Percentiles rank a stretch among this genome's conserved stretches.
Conservation (phyloP, 257 asterid genomes). For the Solanum medicagineum region DNA sequence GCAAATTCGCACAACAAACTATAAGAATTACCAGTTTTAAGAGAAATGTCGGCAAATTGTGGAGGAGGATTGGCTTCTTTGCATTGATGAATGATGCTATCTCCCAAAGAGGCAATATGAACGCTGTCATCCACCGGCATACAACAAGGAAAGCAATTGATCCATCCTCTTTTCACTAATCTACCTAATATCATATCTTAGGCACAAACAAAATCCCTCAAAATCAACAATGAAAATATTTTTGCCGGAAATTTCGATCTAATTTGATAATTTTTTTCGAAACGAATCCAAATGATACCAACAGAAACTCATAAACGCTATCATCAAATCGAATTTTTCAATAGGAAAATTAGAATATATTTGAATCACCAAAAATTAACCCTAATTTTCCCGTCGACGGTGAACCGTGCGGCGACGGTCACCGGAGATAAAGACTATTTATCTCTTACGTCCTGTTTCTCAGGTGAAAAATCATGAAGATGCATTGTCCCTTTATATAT, state of each 20-base stretch:
- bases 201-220: constrained; percentile 19
- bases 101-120: constrained; percentile 14
- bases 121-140: constrained; percentile 30
- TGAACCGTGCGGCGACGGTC: background rate
- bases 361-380: background rate
- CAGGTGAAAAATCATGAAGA: background rate
- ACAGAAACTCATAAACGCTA: background rate
- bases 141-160: constrained; percentile 69
- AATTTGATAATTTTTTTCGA: background rate
- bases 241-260: background rate
- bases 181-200: constrained; percentile 5
- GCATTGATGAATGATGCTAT: constrained; percentile 7
- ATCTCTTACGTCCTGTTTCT: background rate
- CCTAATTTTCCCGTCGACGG: background rate
- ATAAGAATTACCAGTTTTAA: background rate
- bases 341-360: background rate
- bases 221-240: constrained; percentile 4
- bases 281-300: background rate
- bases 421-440: background rate
- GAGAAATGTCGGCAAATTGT: constrained; percentile 26
- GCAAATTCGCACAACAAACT: background rate
- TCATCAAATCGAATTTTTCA: background rate
- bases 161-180: constrained; percentile 16
- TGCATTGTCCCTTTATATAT: background rate
- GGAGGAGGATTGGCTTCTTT: background rate